These are phyloP conservation scores for Amphirosellinia nigrospora DNA, from an alignment of 495 filamentous ascomycete genomes.

Conservation along the genomic window DNA sequence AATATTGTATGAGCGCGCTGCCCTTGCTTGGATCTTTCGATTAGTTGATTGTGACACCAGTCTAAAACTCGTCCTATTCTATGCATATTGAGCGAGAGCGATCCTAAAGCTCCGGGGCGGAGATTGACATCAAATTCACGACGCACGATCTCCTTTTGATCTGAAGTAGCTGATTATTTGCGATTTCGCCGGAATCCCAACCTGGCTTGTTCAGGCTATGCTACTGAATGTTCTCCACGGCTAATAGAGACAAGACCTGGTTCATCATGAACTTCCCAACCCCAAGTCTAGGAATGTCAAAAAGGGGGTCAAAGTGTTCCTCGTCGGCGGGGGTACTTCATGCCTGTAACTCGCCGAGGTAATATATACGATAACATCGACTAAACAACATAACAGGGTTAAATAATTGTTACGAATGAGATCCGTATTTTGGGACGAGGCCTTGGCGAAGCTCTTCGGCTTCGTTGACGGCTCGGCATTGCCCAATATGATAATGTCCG, in stretches of 20 bases:
- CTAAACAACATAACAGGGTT: slow-evolving; percentile 79
- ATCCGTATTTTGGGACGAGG: no score
- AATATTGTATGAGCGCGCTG: not conserved
- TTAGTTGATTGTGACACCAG: not conserved
- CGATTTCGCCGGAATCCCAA: no score
- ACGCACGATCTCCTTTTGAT: not conserved
- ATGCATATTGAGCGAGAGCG: not conserved
- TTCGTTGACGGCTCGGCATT: no score
- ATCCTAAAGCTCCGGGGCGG: not conserved
- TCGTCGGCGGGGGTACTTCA: no score
- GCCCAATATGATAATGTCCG: no score
- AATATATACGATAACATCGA: slow-evolving; percentile 65
- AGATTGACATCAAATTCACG: not conserved
- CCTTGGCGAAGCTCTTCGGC: no score
- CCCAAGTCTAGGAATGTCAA: no score
- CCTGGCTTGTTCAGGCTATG: slow-evolving; percentile 99
- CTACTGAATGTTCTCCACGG: slow-evolving; percentile 95
- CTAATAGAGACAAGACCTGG: no score
- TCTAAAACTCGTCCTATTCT: not conserved
- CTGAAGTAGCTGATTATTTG: not conserved
- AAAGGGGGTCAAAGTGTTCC: no score
- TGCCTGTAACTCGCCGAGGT: slow-evolving; percentile 78
- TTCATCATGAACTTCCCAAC: no score
- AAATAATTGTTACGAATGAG: no score
- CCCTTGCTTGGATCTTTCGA: not conserved